Percentiles rank a stretch among this genome's conserved stretches.
Evolutionary conservation across 306 rosid genomes (phyloP).

Genomic region (Mimosa bimucronata): DNA sequence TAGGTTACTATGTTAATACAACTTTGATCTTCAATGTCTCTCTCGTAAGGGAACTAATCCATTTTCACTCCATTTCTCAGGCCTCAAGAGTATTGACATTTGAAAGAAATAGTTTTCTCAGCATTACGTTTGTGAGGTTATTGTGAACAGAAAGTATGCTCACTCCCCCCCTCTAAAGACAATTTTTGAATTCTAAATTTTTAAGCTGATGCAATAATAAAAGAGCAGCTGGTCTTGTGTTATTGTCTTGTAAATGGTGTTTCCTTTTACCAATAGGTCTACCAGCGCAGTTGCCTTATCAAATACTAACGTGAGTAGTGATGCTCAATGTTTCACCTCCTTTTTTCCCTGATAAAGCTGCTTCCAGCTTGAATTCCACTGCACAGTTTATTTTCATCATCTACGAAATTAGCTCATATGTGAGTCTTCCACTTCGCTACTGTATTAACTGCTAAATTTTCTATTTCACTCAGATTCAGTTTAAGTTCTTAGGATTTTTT

Average conservation of each 20-base stretch:
- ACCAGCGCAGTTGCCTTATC: conserved; percentile 83
- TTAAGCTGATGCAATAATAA: conserved; percentile 23
- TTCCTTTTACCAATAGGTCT: conserved; percentile 62
- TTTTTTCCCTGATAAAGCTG: background rate
- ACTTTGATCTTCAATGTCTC: conserved; percentile 1
- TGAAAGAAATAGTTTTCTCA: conserved; percentile 90
- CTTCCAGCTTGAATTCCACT: background rate
- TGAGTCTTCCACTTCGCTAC: background rate
- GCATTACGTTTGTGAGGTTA: conserved; percentile 71
- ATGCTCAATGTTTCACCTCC: background rate
- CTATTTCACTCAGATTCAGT: conserved; percentile 81
- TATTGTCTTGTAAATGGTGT: conserved; percentile 31
- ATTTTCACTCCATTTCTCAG: conserved; percentile 49
- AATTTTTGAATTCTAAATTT: conserved; percentile 28
- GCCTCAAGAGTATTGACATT: conserved; percentile 84
- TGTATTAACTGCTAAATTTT: conserved; percentile 34
- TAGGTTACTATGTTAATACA: conserved; percentile 1
- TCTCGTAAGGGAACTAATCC: conserved; percentile 4
- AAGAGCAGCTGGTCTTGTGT: conserved; percentile 16
- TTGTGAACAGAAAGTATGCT: conserved; percentile 88
- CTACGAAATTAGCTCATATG: background rate
- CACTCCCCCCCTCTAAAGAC: background rate
- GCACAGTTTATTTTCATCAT: conserved; percentile 7
- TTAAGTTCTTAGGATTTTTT: conserved; percentile 87
- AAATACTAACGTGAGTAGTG: too few relatives aligned